These are phyloP conservation scores for Macrophomina pseudophaseolina DNA, from an alignment of 2,329 filamentous ascomycete species.

Conservation along the genomic window DNA sequence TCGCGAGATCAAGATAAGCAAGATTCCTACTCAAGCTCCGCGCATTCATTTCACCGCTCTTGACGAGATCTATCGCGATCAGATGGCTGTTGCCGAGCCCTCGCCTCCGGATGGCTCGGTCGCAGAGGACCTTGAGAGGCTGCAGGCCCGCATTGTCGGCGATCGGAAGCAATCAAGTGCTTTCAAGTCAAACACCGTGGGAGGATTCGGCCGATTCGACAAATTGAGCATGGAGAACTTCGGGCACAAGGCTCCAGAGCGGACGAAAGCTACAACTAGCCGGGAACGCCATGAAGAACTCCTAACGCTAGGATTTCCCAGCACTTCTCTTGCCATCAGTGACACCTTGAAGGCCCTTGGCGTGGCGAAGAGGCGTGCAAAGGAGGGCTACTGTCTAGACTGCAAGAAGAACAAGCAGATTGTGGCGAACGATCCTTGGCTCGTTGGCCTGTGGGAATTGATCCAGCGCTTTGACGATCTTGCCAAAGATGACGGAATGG, in stretches of 20 bases:
- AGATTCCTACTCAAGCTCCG: slow-evolving; percentile 51
- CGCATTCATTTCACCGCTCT: slow-evolving; percentile 50
- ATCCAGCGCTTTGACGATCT: slow-evolving; percentile 69
- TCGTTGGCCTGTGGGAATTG: slow-evolving; percentile 81
- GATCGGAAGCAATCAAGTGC: slow-evolving; percentile 1
- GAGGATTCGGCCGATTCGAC: slow-evolving; percentile 33
- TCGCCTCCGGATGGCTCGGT: slow-evolving; percentile 37
- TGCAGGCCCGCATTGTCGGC: slow-evolving; percentile 26
- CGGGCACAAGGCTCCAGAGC: slow-evolving; percentile 36
- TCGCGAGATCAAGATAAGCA: slow-evolving; percentile 56
- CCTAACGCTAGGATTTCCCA: slow-evolving; percentile 42
- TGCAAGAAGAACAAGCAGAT: slow-evolving; percentile 68
- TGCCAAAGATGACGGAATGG: slow-evolving; percentile 72
- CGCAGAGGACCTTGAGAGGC: slow-evolving; percentile 41
- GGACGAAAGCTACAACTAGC: slow-evolving; percentile 38
- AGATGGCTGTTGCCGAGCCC: slow-evolving; percentile 39
- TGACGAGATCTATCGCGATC: slow-evolving; percentile 48
- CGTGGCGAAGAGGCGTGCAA: slow-evolving; percentile 58
- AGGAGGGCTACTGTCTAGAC: slow-evolving; percentile 63
- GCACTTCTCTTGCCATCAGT: slow-evolving; percentile 38
- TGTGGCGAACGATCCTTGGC: slow-evolving; percentile 73
- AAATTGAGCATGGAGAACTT: slow-evolving; percentile 41
- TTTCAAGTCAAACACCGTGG: slow-evolving; percentile 9
- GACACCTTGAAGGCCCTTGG: slow-evolving; percentile 43
- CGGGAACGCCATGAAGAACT: slow-evolving; percentile 45